Conservation (phyloP, 2,329 filamentous ascomycete species). For the Ophiostoma triangulosporum region DNA sequence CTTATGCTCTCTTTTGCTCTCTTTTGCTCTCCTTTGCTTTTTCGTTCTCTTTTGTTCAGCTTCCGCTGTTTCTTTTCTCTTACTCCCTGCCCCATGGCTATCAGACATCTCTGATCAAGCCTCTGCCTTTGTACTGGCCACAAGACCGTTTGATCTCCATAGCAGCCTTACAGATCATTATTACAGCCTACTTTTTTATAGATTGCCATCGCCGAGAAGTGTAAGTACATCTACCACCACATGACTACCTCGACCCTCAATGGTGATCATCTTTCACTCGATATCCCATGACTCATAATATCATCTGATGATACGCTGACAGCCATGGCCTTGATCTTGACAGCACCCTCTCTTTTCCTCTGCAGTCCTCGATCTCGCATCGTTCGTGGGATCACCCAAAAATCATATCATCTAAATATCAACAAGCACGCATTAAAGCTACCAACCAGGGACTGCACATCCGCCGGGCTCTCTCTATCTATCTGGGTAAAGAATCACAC, state of each 20-base stretch:
- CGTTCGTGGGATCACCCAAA: background rate
- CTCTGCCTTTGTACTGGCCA: background rate
- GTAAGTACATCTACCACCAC: background rate
- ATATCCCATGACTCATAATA: background rate
- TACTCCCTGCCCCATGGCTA: background rate
- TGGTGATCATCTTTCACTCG: background rate
- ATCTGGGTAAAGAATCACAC: background rate
- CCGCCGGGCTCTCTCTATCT: no score
- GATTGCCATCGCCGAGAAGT: background rate
- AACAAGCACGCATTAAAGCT: no score
- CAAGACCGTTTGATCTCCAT: background rate
- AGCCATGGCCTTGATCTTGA: background rate
- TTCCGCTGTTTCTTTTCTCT: constrained; percentile 1
- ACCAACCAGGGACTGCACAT: no score
- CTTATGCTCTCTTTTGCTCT: background rate
- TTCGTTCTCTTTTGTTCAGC: background rate
- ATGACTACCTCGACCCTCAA: background rate
- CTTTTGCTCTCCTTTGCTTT: background rate
- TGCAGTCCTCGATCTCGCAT: background rate
- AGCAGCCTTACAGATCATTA: background rate
- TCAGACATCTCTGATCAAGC: background rate
- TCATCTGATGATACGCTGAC: background rate
- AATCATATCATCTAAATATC: background rate
- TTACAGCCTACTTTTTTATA: background rate
- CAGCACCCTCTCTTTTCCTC: background rate